Base-by-base conservation (phyloP, 164 flowering plant genomes). In the Houttuynia cordata region DNA sequence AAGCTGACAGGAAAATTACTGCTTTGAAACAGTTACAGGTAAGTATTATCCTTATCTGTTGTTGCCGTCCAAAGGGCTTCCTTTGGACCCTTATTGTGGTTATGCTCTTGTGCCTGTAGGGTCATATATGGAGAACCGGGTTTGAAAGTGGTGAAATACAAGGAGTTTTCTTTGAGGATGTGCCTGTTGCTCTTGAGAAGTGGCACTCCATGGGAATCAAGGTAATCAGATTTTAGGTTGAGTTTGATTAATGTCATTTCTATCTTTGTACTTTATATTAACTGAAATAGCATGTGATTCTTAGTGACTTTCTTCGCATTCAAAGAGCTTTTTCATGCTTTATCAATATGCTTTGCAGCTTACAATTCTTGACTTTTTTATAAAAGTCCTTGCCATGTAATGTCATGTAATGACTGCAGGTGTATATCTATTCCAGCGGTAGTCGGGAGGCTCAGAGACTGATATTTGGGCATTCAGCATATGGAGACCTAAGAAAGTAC, bases 381-480 rank as follows among this genome's bases (percentile, higher is more conserved):
- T 45, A 10, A 17, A 45, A 45, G 8, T 10, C 49, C 17, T 45
- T 7, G 17, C 49, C 8, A 45, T 0, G 14, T 8, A 17, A 3
- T 12, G 17, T 23, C 30, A 3, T 13, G n/a, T 54, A n/a, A 24
- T 67, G 57, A 34, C 40, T 61, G 39, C 78, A 93, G 99, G 95
- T 85, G 18, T 93, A 90, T 75, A 93, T 93, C 71, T 93, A 90
- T 74, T 93, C 99, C 20, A 90, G 99, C 67, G 99, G 99, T 39
- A 93, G 99, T 75, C 81, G 97, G 79, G 78, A 90, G 80, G 96
- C 99, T 8, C 99, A 93, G 64, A 81, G 95, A 74, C 95, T 88
- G 68, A 68, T 93, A 62, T 93, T 93, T 74, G 97, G 97, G 9
- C 72, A 91, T 56, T 76, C 97, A 64, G 79, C 73, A 53, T 80